These are phyloP conservation scores for Sugiyamaella valdiviana DNA, from an alignment of 805 yeast genomes.

Conservation along the genomic window DNA sequence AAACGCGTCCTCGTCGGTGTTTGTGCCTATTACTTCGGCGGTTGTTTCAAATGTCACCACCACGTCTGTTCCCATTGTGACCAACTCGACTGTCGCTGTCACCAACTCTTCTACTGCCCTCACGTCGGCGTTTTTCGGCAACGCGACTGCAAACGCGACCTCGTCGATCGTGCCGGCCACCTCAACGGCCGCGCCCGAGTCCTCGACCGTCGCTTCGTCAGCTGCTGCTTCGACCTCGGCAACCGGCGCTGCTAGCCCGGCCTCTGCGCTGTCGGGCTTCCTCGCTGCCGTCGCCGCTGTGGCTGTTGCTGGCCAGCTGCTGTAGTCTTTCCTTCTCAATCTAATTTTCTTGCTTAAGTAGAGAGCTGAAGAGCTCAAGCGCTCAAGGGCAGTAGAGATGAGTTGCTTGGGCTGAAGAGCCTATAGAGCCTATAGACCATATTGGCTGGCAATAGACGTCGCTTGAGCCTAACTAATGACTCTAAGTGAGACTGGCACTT, in stretches of 20 bases:
- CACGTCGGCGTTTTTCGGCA: conserved; percentile 1
- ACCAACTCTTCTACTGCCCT: conserved; percentile 1
- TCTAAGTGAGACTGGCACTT: too few relatives aligned
- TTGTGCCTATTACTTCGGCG: conserved; percentile 2
- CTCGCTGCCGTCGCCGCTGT: not conserved
- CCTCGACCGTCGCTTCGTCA: conserved; percentile 6
- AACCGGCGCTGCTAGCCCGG: conserved; percentile 8
- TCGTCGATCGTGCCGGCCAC: conserved; percentile 9
- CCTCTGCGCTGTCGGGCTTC: not conserved
- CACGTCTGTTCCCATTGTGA: not conserved
- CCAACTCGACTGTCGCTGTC: conserved; percentile 5
- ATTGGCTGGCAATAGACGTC: too few relatives aligned
- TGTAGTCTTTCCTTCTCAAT: not conserved
- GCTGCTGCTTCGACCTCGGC: conserved; percentile 9
- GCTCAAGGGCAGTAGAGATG: too few relatives aligned
- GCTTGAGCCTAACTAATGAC: too few relatives aligned
- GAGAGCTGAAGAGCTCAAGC: too few relatives aligned
- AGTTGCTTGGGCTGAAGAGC: too few relatives aligned
- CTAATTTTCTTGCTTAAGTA: not conserved
- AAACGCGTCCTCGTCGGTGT: not conserved
- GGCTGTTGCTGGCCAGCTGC: not conserved
- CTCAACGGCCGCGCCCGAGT: conserved; percentile 11
- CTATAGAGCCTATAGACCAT: too few relatives aligned
- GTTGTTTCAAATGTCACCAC: not conserved
- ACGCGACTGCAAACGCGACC: conserved; percentile 4